phyloP scores from a whole-genome alignment of 23 red algal species.

The Cyanidiococcus yangmingshanensis region DNA sequence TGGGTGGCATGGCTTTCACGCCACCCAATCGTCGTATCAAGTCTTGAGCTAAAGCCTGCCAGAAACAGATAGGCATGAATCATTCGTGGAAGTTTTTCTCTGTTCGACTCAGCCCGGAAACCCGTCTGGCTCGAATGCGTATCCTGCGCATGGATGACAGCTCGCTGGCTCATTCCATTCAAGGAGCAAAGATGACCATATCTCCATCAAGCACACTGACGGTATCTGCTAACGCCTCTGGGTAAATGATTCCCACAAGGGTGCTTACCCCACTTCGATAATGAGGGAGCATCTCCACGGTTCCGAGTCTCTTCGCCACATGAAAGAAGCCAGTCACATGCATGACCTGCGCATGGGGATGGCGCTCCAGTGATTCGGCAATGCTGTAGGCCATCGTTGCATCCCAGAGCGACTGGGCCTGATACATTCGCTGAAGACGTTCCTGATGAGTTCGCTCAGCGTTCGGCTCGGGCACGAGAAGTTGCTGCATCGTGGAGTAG shows the following conservation, averaged over 20 bases:
- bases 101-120: too few species aligned
- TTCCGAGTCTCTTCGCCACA: constrained; percentile 23
- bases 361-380: neutral
- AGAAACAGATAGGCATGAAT: too few species aligned
- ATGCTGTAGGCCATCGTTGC: constrained; percentile 27
- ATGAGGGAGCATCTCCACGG: constrained; percentile 1
- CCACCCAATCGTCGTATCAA: too few species aligned
- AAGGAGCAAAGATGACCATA: neutral
- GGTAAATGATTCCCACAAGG: neutral
- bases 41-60: too few species aligned
- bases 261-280: neutral
- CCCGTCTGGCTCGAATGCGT: too few species aligned
- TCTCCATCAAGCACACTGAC: neutral
- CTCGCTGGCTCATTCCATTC: too few species aligned
- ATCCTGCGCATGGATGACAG: too few species aligned
- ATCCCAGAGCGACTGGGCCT: constrained; percentile 31
- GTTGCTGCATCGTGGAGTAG: constrained; percentile 9
- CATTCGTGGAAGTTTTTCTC: too few species aligned
- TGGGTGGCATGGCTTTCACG: too few species aligned
- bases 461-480: neutral
- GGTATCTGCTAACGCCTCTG: neutral
- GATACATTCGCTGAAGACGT: neutral
- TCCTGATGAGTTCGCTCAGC: neutral
- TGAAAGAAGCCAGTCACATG: constrained; percentile 30
- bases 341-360: neutral